Percentiles rank a stretch among this genome's conserved stretches.
Conservation (phyloP, 2,329 filamentous ascomycete species). For the Leptographium radiaticola region DNA sequence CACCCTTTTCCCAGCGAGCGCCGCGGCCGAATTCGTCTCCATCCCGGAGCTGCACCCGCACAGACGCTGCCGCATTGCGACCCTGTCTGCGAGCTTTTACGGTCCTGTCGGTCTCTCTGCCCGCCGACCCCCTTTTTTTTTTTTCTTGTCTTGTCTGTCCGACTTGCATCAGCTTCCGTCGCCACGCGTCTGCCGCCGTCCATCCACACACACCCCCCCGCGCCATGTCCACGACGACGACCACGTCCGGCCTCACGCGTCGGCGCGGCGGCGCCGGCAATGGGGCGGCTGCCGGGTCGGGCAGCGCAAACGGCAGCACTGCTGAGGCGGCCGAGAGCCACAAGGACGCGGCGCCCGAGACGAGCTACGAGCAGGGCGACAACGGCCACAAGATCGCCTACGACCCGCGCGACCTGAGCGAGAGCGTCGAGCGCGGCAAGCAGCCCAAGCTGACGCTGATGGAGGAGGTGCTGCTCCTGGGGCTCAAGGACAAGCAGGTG, state of each 20-base stretch:
- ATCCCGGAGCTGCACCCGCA: not conserved
- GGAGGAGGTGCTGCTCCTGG: constrained; percentile 93
- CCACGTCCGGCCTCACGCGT: constrained; percentile 38
- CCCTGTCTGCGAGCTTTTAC: not conserved
- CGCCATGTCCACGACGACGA: constrained; percentile 9
- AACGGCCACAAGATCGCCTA: constrained; percentile 99
- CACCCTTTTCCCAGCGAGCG: not conserved
- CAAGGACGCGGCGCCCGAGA: constrained; percentile 49
- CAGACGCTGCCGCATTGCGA: not conserved
- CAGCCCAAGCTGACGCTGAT: constrained; percentile 97
- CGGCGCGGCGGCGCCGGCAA: constrained; percentile 54
- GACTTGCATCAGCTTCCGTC: no score
- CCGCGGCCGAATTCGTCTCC: not conserved
- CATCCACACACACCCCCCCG: no score
- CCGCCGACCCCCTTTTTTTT: no score
- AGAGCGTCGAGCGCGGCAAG: constrained; percentile 91
- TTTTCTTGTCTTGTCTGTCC: no score
- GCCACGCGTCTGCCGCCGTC: no score
- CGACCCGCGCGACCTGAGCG: constrained; percentile 92
- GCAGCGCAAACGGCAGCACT: constrained; percentile 38
- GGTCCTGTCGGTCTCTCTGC: not conserved
- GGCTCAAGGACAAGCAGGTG: constrained; percentile 97
- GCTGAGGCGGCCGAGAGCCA: constrained; percentile 48
- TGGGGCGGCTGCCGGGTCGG: constrained; percentile 32
- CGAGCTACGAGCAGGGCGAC: constrained; percentile 81